Evolutionary conservation across 495 filamentous ascomycete species (phyloP).

Genomic region (Penicillium turbatum): DNA sequence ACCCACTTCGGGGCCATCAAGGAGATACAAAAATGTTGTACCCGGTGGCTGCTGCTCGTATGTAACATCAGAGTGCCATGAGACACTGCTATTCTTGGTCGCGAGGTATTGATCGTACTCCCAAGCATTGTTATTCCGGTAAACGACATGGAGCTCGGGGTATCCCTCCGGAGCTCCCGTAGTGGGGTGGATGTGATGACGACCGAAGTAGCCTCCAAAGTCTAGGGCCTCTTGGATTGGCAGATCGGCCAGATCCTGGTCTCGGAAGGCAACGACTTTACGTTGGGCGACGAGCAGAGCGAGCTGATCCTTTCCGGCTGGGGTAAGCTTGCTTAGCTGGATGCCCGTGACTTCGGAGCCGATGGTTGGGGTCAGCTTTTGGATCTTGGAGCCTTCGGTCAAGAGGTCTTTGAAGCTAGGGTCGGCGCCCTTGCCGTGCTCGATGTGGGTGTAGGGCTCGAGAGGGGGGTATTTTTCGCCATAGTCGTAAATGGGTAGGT

Average conservation of each 20-base stretch:
- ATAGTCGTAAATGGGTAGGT: constrained; percentile 26
- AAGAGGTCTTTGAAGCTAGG: constrained; percentile 64
- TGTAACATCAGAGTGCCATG: constrained; percentile 80
- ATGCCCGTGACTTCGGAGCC: constrained; percentile 74
- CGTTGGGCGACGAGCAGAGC: constrained; percentile 73
- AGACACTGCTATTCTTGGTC: constrained; percentile 61
- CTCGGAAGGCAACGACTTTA: constrained; percentile 76
- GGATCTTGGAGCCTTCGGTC: constrained; percentile 29
- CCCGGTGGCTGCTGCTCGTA: constrained; percentile 84
- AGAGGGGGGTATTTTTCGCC: constrained; percentile 54
- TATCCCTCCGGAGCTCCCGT: constrained; percentile 65
- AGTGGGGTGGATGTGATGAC: constrained; percentile 79
- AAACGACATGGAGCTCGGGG: constrained; percentile 75
- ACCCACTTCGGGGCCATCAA: constrained; percentile 70
- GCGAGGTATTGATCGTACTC: constrained; percentile 55
- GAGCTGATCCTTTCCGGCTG: constrained; percentile 72
- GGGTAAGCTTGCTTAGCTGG: constrained; percentile 64
- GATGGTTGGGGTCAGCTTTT: constrained; percentile 66
- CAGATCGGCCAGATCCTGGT: constrained; percentile 75
- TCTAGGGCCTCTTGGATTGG: constrained; percentile 64
- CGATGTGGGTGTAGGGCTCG: constrained; percentile 63
- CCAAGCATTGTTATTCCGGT: constrained; percentile 63
- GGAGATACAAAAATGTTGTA: constrained; percentile 75
- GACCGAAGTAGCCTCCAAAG: constrained; percentile 75
- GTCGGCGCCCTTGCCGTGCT: constrained; percentile 72